phyloP scores from a whole-genome alignment of 1,139 yeast genomes.

The Suhomyces chickasaworum region DNA sequence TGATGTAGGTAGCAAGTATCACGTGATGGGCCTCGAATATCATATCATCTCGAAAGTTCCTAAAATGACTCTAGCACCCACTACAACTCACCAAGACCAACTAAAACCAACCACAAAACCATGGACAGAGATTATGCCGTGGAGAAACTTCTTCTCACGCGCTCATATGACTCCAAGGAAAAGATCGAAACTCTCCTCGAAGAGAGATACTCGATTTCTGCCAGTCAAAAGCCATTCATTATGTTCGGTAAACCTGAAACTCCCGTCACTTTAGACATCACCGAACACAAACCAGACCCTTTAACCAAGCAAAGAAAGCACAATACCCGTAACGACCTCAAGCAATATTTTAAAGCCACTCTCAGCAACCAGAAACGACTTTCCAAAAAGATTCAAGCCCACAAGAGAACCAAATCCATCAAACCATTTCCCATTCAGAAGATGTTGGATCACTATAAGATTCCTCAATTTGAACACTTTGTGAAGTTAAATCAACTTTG shows the following conservation, averaged over 20 bases:
- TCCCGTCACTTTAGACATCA: slow-evolving; percentile 12
- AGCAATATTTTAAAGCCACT: slow-evolving; percentile 41
- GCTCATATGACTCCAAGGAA: slow-evolving; percentile 48
- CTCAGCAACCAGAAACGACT: slow-evolving; percentile 41
- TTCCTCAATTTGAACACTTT: slow-evolving; percentile 59
- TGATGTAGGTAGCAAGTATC: too few relatives aligned
- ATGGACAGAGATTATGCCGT: slow-evolving; percentile 44
- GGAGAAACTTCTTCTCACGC: slow-evolving; percentile 55
- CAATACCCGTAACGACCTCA: slow-evolving; percentile 49
- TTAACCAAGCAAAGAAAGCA: slow-evolving; percentile 23
- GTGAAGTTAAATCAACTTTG: slow-evolving; percentile 56
- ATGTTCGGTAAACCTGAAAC: slow-evolving; percentile 13
- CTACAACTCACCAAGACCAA: too few relatives aligned
- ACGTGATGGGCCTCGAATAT: slow-evolving; percentile 1
- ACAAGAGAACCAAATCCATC: slow-evolving; percentile 22
- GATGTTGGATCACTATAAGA: slow-evolving; percentile 35
- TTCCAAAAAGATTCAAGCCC: slow-evolving; percentile 34
- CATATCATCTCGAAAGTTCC: background rate
- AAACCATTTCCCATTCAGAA: slow-evolving; percentile 31
- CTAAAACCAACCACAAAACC: background rate
- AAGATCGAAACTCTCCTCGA: slow-evolving; percentile 53
- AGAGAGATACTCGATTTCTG: slow-evolving; percentile 56
- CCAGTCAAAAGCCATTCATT: slow-evolving; percentile 56
- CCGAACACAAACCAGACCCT: slow-evolving; percentile 7
- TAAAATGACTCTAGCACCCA: background rate